These are phyloP conservation scores for Diaporthe citrichinensis DNA, from an alignment of 2,329 filamentous ascomycete genomes.

Conservation along the genomic window DNA sequence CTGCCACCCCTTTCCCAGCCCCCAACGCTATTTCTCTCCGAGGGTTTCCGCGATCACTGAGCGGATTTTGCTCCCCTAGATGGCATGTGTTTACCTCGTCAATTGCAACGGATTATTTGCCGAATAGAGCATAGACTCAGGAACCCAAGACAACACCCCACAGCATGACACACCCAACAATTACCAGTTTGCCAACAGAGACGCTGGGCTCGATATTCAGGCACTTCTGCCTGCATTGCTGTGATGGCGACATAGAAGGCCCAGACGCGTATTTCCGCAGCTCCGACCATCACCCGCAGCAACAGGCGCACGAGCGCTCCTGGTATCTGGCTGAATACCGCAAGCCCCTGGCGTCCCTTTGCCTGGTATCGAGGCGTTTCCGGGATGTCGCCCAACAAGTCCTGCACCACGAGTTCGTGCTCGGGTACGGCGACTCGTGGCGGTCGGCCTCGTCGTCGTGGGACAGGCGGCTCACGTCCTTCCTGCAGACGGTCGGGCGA, in stretches of 20 bases:
- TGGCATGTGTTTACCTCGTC: background rate
- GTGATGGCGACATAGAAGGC: background rate
- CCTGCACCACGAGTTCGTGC: slow-evolving; percentile 46
- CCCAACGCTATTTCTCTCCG: background rate
- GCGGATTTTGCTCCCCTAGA: too few species aligned
- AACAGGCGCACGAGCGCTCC: background rate
- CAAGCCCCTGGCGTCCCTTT: slow-evolving; percentile 14
- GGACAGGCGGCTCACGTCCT: slow-evolving; percentile 43
- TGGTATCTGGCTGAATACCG: slow-evolving; percentile 10
- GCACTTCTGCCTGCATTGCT: slow-evolving; percentile 23
- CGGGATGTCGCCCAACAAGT: slow-evolving; percentile 42
- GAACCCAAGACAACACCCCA: background rate
- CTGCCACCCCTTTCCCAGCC: background rate
- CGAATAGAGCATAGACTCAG: background rate
- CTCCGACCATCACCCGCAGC: background rate
- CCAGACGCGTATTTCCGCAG: slow-evolving; percentile 6
- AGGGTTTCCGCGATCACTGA: background rate
- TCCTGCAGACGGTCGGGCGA: slow-evolving; percentile 44
- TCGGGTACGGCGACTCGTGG: slow-evolving; percentile 46
- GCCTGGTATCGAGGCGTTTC: slow-evolving; percentile 43
- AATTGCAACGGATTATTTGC: background rate
- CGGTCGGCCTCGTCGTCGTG: slow-evolving; percentile 42
- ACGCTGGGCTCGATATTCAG: background rate
- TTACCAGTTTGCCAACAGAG: background rate
- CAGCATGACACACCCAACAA: background rate